Evolutionary conservation across 495 filamentous ascomycete species (phyloP), one percentile per base, ranked within the genome.

Genomic region (Staphylotrichum tortipilum): DNA sequence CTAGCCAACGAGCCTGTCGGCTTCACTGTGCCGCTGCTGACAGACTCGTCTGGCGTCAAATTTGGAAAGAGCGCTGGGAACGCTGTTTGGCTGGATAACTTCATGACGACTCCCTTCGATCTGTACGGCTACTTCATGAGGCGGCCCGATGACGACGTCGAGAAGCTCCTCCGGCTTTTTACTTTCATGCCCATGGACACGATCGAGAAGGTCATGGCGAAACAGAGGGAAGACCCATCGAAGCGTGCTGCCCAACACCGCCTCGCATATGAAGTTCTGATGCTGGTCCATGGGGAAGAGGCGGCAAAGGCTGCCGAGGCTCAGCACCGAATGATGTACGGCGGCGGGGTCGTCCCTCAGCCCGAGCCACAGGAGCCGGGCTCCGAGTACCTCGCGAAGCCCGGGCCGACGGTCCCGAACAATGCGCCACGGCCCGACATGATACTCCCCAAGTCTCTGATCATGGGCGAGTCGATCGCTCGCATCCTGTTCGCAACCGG

Each of bases 1-100:
- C 65, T 75, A 37, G 68, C 67, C 24, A 65, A 74, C 46, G 67
- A 74, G 35, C 86, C 89, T 0, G 83, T 86, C 53, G 92, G 92
- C 3, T 81, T 97, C 44, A 97, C 92, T 0, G 86, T 87, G 3
- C 94, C 92, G 0, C 75, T 99, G 1, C 72, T 99, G 35, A 95
- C 89, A 1, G 88, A 88, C 8, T 71, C 88, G 2, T 78, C 82
- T 3, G 94, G 94, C 3, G 79, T 78, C 59, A 99, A 99, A 67
- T 89, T 97, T 61, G 92, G 92, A 15, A 99, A 99, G 66, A 94
- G 84, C 46, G 84, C 89, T 15, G 91, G 89, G 12, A 97, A 96
- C 63, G 90, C 94, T 2, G 69, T 99, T 18, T 97, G 92, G 92
- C 78, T 99, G 3, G 88, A 95, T 64, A 74, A 68, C 44, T 81